These are phyloP conservation scores for Lactarius indigo DNA, from an alignment of 768 basidiomycete genomes.

Conservation along the genomic window DNA sequence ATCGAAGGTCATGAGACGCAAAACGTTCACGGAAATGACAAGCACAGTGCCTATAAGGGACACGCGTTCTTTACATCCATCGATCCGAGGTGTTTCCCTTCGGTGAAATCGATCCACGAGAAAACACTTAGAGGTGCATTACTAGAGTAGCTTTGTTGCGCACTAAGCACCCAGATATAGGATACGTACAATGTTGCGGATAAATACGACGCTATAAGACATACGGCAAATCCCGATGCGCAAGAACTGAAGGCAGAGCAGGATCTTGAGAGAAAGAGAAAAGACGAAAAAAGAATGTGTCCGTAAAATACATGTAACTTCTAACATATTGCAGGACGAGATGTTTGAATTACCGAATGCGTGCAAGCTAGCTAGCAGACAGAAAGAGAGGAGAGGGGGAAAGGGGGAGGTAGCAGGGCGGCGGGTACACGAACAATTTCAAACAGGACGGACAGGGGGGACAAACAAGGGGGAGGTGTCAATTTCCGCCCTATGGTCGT, in stretches of 20 bases:
- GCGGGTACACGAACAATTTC: constrained; percentile 7
- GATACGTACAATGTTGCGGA: constrained; percentile 25
- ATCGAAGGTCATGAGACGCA: constrained; percentile 15
- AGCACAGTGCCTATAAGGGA: background rate
- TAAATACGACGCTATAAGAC: constrained; percentile 34
- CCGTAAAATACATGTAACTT: constrained; percentile 27
- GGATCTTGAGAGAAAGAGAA: constrained; percentile 22
- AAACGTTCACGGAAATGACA: constrained; percentile 10
- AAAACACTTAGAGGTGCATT: constrained; percentile 17
- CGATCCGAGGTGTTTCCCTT: constrained; percentile 14
- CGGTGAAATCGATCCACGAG: constrained; percentile 6
- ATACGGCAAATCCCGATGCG: constrained; percentile 28
- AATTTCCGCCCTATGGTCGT: constrained; percentile 48
- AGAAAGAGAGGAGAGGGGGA: background rate
- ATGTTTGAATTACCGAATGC: constrained; percentile 23
- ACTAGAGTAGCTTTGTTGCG: constrained; percentile 26
- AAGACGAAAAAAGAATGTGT: constrained; percentile 6
- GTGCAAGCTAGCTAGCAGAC: constrained; percentile 4
- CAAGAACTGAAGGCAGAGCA: constrained; percentile 24
- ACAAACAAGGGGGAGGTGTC: constrained; percentile 24
- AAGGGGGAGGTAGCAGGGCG: background rate
- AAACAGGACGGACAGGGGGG: background rate
- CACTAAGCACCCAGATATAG: constrained; percentile 24
- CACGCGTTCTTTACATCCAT: constrained; percentile 11
- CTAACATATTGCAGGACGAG: constrained; percentile 26